Conservation (phyloP, 108 stramenopile genomes). For the Nitzschia sp. region DNA sequence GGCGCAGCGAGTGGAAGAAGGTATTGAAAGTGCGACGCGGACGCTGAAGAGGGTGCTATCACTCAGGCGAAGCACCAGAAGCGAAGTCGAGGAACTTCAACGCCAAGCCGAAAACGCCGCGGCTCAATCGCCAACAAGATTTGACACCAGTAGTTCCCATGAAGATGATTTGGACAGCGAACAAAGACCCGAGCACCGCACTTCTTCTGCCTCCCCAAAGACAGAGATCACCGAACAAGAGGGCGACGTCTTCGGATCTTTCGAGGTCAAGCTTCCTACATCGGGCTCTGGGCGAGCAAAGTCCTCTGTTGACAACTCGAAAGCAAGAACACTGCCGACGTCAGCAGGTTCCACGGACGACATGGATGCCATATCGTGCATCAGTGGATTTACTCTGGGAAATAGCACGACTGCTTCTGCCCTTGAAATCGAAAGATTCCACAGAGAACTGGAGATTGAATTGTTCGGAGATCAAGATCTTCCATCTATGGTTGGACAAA, state of each 20-base stretch:
- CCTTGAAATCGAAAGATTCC: conserved; percentile 30
- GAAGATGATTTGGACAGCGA: not conserved
- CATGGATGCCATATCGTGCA: not conserved
- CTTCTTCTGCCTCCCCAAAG: not conserved
- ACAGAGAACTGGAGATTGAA: conserved; percentile 33
- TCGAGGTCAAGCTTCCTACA: conserved; percentile 9
- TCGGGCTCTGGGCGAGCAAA: not conserved
- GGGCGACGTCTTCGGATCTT: not conserved
- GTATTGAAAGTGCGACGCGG: conserved; percentile 22
- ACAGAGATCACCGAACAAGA: conserved; percentile 20
- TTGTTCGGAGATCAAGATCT: conserved; percentile 25
- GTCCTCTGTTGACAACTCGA: not conserved
- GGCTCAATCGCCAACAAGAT: not conserved
- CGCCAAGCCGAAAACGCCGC: not conserved
- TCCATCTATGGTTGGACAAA: conserved; percentile 27
- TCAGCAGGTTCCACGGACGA: not conserved
- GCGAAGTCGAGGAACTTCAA: conserved; percentile 3
- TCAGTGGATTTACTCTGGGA: conserved; percentile 20
- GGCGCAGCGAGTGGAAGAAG: conserved; percentile 35
- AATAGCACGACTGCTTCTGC: conserved; percentile 20
- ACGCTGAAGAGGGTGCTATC: conserved; percentile 1
- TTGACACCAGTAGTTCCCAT: not conserved
- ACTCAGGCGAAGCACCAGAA: not conserved
- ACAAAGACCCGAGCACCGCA: not conserved
- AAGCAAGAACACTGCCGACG: not conserved